Evolutionary conservation across 2,329 filamentous ascomycete species (phyloP).

Genomic region (Stachybotrys echinatus): DNA sequence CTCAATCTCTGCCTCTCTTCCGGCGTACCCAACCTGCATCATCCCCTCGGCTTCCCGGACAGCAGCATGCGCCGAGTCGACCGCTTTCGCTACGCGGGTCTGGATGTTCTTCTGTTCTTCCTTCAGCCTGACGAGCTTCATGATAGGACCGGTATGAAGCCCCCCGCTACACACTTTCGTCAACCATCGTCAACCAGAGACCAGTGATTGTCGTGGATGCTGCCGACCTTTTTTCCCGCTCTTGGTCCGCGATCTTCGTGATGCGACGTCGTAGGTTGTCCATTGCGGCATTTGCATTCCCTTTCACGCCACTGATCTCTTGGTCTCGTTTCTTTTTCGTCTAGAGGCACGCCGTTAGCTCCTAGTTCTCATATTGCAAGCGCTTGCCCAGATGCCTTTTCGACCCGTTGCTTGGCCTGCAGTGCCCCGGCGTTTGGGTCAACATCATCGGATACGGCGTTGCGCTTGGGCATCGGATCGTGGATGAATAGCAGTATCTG

Average conservation of each 20-base stretch:
- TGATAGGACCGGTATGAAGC: constrained; percentile 3
- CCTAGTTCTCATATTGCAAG: not conserved
- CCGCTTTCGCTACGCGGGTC: constrained; percentile 17
- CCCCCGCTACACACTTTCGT: not conserved
- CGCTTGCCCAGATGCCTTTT: constrained; percentile 11
- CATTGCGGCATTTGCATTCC: constrained; percentile 16
- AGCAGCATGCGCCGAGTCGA: constrained; percentile 10
- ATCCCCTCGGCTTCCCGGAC: constrained; percentile 19
- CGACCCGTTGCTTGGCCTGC: constrained; percentile 20
- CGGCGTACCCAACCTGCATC: constrained; percentile 21
- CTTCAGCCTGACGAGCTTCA: constrained; percentile 12
- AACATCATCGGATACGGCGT: not conserved
- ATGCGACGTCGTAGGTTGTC: constrained; percentile 16
- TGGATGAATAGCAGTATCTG: no score
- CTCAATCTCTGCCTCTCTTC: constrained; percentile 17
- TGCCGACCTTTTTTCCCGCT: constrained; percentile 7
- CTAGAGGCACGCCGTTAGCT: constrained; percentile 10
- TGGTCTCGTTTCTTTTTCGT: constrained; percentile 23
- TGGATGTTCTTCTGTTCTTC: constrained; percentile 20
- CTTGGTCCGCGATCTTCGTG: constrained; percentile 8
- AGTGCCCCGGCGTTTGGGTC: constrained; percentile 5
- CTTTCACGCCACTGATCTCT: constrained; percentile 14
- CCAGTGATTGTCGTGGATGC: not conserved
- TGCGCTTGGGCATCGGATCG: not conserved
- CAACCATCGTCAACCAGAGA: not conserved